A percentile compares a stretch with the other conserved stretches of the same genome.
Evolutionary conservation across 2,329 filamentous ascomycete species (phyloP).

Genomic region (Ascochyta clinopodiicola): DNA sequence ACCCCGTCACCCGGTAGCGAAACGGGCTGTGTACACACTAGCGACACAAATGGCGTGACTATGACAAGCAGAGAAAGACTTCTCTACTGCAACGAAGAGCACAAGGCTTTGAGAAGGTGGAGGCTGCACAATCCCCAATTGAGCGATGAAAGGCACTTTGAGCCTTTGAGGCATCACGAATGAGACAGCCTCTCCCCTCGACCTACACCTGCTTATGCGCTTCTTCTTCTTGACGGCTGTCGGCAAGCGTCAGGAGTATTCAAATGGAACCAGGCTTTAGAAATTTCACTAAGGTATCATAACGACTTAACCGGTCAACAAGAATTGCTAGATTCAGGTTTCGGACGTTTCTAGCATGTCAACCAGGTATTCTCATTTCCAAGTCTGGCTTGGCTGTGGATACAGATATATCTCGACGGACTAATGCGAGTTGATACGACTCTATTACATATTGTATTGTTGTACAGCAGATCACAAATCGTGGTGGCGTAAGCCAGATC

Average conservation of each 20-base stretch:
- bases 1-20: constrained; percentile 3
- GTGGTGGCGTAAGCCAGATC: not conserved
- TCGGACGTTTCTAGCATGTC: not conserved
- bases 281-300: too few species aligned
- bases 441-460: not conserved
- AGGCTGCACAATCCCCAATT: not conserved
- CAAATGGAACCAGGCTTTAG: too few species aligned
- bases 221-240: not conserved
- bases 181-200: not conserved
- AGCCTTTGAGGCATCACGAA: not conserved
- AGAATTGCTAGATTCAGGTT: not conserved
- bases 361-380: not conserved
- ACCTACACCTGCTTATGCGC: not conserved
- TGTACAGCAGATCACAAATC: not conserved
- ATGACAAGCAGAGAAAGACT: not conserved
- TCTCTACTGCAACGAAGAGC: not conserved
- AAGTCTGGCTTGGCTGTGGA: not conserved
- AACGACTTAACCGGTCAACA: too few species aligned
- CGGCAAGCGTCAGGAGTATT: not conserved
- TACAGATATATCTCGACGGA: not conserved
- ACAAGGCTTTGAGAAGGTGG: not conserved
- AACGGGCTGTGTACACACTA: constrained; percentile 11
- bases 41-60: not conserved
- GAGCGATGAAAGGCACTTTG: not conserved
- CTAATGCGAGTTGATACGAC: not conserved